Evolutionary conservation across 352 stramenopile species (phyloP).

Genomic region (Phytophthora pinifolia): DNA sequence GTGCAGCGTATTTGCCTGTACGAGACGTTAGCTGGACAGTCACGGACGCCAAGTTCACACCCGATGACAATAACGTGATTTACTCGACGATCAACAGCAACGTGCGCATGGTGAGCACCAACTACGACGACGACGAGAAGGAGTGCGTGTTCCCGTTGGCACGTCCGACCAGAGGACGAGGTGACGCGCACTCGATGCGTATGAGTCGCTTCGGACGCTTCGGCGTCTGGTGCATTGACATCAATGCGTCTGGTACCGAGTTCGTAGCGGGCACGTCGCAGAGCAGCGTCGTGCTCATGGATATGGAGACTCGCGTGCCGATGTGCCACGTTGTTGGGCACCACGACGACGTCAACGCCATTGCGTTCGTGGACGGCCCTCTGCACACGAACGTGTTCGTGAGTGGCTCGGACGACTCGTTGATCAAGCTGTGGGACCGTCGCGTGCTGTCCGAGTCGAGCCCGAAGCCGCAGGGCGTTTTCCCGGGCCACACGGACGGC

Average conservation of each 20-base stretch:
- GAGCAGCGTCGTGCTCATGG: conserved; percentile 77
- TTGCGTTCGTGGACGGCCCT: conserved; percentile 80
- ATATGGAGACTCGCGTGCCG: conserved; percentile 71
- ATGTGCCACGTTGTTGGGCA: conserved; percentile 75
- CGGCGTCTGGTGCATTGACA: conserved; percentile 77
- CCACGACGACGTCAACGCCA: conserved; percentile 80
- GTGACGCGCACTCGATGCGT: conserved; percentile 10
- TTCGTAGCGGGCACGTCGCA: conserved; percentile 80
- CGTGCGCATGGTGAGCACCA: conserved; percentile 74
- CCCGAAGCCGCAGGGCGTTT: conserved; percentile 74
- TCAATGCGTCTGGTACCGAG: conserved; percentile 76
- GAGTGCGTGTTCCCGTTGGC: conserved; percentile 52
- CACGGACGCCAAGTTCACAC: conserved; percentile 83
- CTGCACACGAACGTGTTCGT: conserved; percentile 87
- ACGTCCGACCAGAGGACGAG: conserved; percentile 26
- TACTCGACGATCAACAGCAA: conserved; percentile 86
- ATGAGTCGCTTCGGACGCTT: conserved; percentile 52
- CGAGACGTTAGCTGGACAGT: conserved; percentile 81
- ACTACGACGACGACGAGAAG: conserved; percentile 52
- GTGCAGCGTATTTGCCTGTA: conserved; percentile 47
- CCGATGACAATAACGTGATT: conserved; percentile 64
- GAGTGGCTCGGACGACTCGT: conserved; percentile 76
- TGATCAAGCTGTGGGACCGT: conserved; percentile 88
- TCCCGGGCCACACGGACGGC: conserved; percentile 81
- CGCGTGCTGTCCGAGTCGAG: conserved; percentile 76